Percentiles rank a stretch among this genome's conserved stretches.
phyloP scores from a whole-genome alignment of 2,329 filamentous ascomycete genomes.

The Xylariomycetidae sp. region DNA sequence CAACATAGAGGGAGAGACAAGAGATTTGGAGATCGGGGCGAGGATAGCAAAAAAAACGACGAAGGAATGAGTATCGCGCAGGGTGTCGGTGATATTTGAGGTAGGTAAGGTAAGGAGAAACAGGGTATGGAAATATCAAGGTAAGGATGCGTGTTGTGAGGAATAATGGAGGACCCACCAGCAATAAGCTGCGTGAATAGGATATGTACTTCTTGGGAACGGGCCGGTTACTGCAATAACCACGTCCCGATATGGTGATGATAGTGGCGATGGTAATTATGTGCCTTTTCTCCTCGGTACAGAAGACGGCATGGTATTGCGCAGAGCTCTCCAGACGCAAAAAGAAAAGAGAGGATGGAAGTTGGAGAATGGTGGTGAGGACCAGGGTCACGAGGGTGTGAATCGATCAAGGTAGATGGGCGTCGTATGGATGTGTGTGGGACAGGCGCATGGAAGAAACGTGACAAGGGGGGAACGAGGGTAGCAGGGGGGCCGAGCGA shows the following conservation, averaged over 20 bases:
- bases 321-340: no score
- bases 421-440: no score
- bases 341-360: constrained; percentile 20
- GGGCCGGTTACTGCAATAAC: no score
- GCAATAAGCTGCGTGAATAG: no score
- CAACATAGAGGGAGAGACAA: no score
- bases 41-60: constrained; percentile 24
- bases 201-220: no score
- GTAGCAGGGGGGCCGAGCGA: no score
- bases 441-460: constrained; percentile 46
- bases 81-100: constrained; percentile 29
- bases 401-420: constrained; percentile 28
- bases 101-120: constrained; percentile 22
- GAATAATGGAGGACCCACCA: no score
- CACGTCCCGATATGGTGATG: no score
- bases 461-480: constrained; percentile 38
- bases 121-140: constrained; percentile 26
- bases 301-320: no score
- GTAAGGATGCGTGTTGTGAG: constrained; percentile 26
- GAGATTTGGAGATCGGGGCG: constrained; percentile 27
- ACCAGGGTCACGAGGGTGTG: constrained; percentile 21
- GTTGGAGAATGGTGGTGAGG: constrained; percentile 17
- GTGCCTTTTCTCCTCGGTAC: no score
- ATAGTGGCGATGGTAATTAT: no score
- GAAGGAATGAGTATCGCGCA: constrained; percentile 25